Base-by-base conservation (phyloP, 2,329 filamentous ascomycete species). In the Sporothrix protearum region DNA sequence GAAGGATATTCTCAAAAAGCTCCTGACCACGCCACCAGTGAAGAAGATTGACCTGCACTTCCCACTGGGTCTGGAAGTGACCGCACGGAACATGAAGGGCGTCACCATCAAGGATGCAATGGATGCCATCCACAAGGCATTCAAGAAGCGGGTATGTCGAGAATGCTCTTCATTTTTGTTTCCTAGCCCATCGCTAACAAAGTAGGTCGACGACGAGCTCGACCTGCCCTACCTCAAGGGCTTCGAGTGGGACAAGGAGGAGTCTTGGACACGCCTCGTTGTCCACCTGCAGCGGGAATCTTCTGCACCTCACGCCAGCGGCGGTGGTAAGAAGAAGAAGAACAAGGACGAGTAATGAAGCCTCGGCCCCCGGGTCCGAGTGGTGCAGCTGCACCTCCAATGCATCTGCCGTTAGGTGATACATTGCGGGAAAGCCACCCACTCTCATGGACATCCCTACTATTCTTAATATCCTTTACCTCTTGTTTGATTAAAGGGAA, bases 81-180 rank as follows among this genome's bases (percentile, higher is more conserved):
- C 91, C 42, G 95, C 94, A 79, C 89, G 95, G 78, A 98, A 97
- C 83, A 84, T 94, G 77, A 95, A 94, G 82, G 95, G 95, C 71
- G 94, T 98, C 76, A 98, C 95, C 71, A 95, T 98, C 86, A 97
- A 97, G 86, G 95, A 98, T 82, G 94, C 94, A 72, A 80, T 97
- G 81, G 94, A 97, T 81, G 95, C 93, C 78, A 97, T 98, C 83
- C 86, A 97, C 87, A 97, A 97, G 86, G 88, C 92, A 77, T 97
- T 93, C 86, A 97, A 96, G 88, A 97, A 97, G 89, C 91, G 94
- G 88, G 95, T 94, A 82, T 77, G 89, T 81, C 22, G 2, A 28
- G 7, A 2, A 1, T n/a, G 22, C n/a, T 12, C 2, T 39, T 10
- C 16, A 5, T 6, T 28, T 3, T n/a, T 19, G 49, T 59, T 45